Percentiles rank a stretch among this genome's conserved stretches.
phyloP scores from a whole-genome alignment of 1,284 basidiomycete species.

The Xerocomus amazonicus region DNA sequence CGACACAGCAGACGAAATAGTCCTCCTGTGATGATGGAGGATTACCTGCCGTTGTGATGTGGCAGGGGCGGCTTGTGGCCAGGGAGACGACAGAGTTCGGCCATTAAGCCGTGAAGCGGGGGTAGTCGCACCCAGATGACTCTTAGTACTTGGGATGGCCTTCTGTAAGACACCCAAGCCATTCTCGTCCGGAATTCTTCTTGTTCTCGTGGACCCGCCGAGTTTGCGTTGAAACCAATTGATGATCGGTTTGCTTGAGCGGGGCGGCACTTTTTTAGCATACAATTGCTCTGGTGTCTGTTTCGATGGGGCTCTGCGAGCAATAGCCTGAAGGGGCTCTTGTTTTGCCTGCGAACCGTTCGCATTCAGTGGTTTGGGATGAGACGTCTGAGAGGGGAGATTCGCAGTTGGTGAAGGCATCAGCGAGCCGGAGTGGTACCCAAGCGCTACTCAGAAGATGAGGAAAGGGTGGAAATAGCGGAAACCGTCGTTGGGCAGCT shows the following conservation, averaged over 20 bases:
- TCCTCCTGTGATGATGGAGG: constrained; percentile 25
- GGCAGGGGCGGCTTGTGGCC: constrained; percentile 18
- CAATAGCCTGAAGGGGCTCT: constrained; percentile 16
- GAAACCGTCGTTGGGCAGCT: background rate
- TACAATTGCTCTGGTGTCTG: constrained; percentile 37
- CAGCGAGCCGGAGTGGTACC: constrained; percentile 4
- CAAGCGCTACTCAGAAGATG: constrained; percentile 2
- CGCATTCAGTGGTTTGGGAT: constrained; percentile 12
- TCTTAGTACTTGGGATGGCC: constrained; percentile 15
- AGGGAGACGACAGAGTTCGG: constrained; percentile 32
- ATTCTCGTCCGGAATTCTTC: constrained; percentile 39
- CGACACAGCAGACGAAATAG: constrained; percentile 36
- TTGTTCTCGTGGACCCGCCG: constrained; percentile 57
- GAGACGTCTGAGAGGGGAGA: constrained; percentile 11
- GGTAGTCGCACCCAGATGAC: constrained; percentile 13
- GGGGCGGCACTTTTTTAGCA: constrained; percentile 54
- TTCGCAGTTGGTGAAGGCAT: constrained; percentile 19
- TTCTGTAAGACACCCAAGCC: constrained; percentile 13
- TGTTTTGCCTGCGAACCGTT: constrained; percentile 14
- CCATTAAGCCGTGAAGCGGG: constrained; percentile 28
- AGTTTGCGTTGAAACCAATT: constrained; percentile 91
- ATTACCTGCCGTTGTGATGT: constrained; percentile 28
- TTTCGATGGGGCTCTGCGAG: constrained; percentile 19
- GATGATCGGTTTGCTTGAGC: constrained; percentile 82
- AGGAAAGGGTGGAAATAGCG: background rate